Evolutionary conservation across 208 protist species (phyloP), one percentile per base, ranked within the genome.

Genomic region (Trypanosoma theileri): DNA sequence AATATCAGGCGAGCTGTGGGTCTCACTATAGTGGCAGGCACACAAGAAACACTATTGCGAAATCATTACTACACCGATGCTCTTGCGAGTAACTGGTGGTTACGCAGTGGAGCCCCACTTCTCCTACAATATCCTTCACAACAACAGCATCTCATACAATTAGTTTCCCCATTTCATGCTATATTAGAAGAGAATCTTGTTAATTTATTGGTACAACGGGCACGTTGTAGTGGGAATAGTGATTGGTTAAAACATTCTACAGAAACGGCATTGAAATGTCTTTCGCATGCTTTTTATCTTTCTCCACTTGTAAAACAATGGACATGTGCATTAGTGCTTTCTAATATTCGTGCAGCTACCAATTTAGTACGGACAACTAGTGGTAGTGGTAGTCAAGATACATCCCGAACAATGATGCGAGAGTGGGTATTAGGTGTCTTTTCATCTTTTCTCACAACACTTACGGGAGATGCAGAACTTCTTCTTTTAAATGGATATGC

Each of bases 401-500:
- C 2, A 14, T n/a, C 16, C 26, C 11, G 17, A 0, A 41, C 52
- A 1, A 50, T 19, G 19, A 22, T 68, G 10, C 45, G 35, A 48
- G 41, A 45, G 53, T 73, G 67, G 73, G 62, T 53, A 1, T 48
- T 9, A 17, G 22, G 52, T 52, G 22, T 41, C 22, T 69, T 81
- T 46, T 60, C 64, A 21, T 58, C 59, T 31, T 53, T 86, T 1
- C 69, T 93, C 17, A 16, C 48, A 46, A 65, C 44, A 1, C 79
- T 93, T 40, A 48, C 59, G 45, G 67, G 48, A 1, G 84, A 93
- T 70, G 48, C 52, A 0, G 80, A 85, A 60, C 63, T 89, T 51
- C 55, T 86, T 4, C 80, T 89, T 24, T 52, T 91, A n/a, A 88
- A 75, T 68, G 69, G 78, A 65, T 89, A 80, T 56, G 66, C 88